Evolutionary conservation across 768 basidiomycete genomes (phyloP), one percentile per base, ranked within the genome.

Genomic region (Termitomyces titanicus): DNA sequence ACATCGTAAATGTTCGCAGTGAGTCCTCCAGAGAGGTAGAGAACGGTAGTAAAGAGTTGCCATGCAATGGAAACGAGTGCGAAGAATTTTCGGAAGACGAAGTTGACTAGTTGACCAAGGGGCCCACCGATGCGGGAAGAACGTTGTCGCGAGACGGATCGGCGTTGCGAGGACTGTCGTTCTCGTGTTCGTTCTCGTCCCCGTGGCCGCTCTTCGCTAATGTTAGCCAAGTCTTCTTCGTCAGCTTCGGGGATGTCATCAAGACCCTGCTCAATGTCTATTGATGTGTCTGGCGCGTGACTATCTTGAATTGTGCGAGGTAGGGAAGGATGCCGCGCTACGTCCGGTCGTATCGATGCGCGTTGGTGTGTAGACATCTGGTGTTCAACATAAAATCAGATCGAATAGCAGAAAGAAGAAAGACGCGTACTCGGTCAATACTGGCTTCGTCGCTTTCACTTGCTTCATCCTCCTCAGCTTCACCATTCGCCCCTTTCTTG

Each of bases 231-330:
- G 64, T 54, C 70, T 27, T 71, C 75, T 64, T 88, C 86, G 3
- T 89, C 83, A 27, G 76, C 74, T 72, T 90, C 89, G 5, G 79
- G 74, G 62, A 90, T 87, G 8, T 85, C 80, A 22, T 80, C 71
- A 25, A 90, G 76, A 2, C 81, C 79, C 59, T 78, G 74, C 54
- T 82, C 81, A 29, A 76, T 68, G 24, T 80, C 66, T 46, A 76
- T 61, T 3, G 79, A 77, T 9, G 70, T 70, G 27, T 80, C 74
- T 47, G 66, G 57, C 33, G 59, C 61, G 24, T 61, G 27, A 11
- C 69, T 61, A 33, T 61, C 55, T 22, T 20, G 61, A 55, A 60
- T 69, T 54, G 73, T 68, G 13, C 77, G 77, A 20, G 67, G 66
- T 43, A 67, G 62, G 17, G 77, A 76, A 11, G 52, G 57, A 20